A percentile compares a stretch with the other conserved stretches of the same genome.
phyloP scores from a whole-genome alignment of 768 basidiomycete genomes.

The Rhizopogon salebrosus region DNA sequence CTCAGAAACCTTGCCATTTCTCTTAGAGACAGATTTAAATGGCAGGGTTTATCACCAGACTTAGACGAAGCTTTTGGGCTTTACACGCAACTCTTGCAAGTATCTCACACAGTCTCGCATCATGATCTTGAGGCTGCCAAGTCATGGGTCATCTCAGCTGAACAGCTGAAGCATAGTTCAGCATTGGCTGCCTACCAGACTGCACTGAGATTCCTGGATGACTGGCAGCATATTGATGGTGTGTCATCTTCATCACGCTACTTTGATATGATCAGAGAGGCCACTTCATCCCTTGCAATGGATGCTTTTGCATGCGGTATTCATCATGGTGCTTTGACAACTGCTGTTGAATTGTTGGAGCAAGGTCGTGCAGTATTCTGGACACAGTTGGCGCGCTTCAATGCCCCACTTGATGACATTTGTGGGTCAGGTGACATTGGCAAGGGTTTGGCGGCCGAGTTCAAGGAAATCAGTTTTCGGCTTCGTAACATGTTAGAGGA shows the following conservation, averaged over 20 bases:
- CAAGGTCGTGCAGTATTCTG: not conserved
- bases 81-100: not conserved
- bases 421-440: not conserved
- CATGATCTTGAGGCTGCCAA: conserved; percentile 9
- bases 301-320: not conserved
- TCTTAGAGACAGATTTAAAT: conserved; percentile 7
- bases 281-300: not conserved
- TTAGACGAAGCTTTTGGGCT: conserved; percentile 1
- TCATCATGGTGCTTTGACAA: not conserved
- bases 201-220: conserved; percentile 19
- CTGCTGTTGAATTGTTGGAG: not conserved
- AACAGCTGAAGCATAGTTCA: conserved; percentile 16
- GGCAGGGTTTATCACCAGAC: conserved; percentile 2
- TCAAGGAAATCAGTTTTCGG: conserved; percentile 1
- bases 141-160: conserved; percentile 5
- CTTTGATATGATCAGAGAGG: not conserved
- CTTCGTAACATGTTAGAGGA: not conserved
- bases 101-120: not conserved
- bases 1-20: conserved; percentile 11
- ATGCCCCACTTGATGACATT: not conserved
- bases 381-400: not conserved
- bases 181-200: too few species aligned
- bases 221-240: conserved; percentile 4
- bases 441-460: conserved; percentile 1
- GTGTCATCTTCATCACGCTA: not conserved